Evolutionary conservation across 305 asterid species (phyloP).

Genomic region (Fraxinus sp.): DNA sequence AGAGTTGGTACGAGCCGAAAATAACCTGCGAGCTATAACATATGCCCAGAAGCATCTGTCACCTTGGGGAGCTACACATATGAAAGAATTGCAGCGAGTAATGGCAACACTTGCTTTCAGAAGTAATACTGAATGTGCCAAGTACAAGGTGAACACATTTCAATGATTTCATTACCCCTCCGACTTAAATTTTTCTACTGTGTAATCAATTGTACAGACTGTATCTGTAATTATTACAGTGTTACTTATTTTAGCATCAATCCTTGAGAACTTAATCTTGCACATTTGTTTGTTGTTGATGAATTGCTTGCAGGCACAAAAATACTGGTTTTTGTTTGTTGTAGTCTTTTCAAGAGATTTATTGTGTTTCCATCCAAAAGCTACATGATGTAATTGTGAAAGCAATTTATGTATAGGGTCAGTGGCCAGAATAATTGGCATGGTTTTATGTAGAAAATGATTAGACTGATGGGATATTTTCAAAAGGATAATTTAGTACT

Average conservation of each 20-base stretch:
- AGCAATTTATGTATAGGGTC: background rate
- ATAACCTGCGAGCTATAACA: slow-evolving; percentile 66
- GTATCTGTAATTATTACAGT: background rate
- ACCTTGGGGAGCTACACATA: slow-evolving; percentile 87
- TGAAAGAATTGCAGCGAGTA: slow-evolving; percentile 94
- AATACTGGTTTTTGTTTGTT: background rate
- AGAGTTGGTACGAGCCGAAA: slow-evolving; percentile 87
- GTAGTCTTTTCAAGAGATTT: background rate
- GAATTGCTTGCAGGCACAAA: slow-evolving; percentile 10
- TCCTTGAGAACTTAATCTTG: slow-evolving; percentile 2
- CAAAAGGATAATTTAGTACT: background rate
- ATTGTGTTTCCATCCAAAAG: background rate
- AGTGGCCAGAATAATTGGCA: background rate
- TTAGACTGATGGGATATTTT: background rate
- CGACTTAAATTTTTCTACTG: slow-evolving; percentile 7
- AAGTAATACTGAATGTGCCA: slow-evolving; percentile 76
- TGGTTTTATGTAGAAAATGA: background rate
- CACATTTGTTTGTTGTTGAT: slow-evolving; percentile 7
- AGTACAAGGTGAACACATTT: slow-evolving; percentile 63
- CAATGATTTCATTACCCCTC: background rate
- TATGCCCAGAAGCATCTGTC: slow-evolving; percentile 91
- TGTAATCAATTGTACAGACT: slow-evolving; percentile 16
- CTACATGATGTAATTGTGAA: background rate
- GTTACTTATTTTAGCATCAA: slow-evolving; percentile 7
- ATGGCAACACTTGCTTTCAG: slow-evolving; percentile 88